Percentiles rank a stretch among this genome's conserved stretches.
Evolutionary conservation across 208 protist genomes (phyloP).

Genomic region (Crithidia thermophila): DNA sequence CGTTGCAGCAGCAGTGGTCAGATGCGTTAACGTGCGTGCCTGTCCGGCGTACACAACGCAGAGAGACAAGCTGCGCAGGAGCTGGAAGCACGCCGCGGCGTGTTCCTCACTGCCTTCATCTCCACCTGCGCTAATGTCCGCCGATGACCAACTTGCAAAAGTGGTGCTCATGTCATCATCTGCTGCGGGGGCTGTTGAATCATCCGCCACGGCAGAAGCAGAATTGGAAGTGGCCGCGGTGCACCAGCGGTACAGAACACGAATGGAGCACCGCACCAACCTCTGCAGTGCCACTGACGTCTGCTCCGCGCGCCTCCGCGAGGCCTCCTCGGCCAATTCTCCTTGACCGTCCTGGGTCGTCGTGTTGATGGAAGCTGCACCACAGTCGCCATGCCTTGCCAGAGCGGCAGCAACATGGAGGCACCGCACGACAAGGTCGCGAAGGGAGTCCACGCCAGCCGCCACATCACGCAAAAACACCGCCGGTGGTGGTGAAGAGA

Average conservation of each 20-base stretch:
- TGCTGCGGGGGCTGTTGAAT: no score
- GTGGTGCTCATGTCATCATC: background rate
- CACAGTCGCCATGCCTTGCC: background rate
- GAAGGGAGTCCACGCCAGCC: constrained; percentile 4
- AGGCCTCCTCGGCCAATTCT: background rate
- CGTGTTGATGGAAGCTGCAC: background rate
- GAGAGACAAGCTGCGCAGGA: constrained; percentile 22
- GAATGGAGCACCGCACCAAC: constrained; percentile 3
- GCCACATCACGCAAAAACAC: constrained; percentile 3
- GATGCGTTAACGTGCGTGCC: no score
- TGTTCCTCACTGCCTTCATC: constrained; percentile 1
- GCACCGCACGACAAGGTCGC: background rate
- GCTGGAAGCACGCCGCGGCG: constrained; percentile 21
- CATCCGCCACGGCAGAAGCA: background rate
- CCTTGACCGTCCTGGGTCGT: background rate
- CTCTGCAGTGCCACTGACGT: constrained; percentile 5
- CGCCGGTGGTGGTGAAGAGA: background rate
- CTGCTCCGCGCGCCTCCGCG: background rate
- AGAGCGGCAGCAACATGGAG: constrained; percentile 3
- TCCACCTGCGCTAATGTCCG: background rate
- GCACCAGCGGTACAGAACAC: constrained; percentile 16
- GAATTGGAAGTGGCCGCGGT: background rate
- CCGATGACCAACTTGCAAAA: background rate
- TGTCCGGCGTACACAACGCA: constrained; percentile 18
- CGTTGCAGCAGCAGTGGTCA: no score